A percentile compares a stretch with the other conserved stretches of the same genome.
Evolutionary conservation across 805 yeast species (phyloP).

Genomic region (Geotrichum ghanense): DNA sequence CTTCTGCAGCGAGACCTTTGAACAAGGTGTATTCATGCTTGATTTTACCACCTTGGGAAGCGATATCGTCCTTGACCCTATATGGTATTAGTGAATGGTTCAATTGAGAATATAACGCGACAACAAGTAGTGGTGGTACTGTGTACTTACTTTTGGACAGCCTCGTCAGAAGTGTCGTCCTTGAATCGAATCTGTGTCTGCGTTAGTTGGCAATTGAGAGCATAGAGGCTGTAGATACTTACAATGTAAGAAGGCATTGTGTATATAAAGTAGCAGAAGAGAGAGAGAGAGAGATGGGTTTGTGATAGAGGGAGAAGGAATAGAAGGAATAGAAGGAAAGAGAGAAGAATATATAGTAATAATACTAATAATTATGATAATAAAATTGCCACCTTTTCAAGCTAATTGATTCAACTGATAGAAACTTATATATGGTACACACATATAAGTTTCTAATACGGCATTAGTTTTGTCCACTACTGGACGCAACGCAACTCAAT

Average conservation of each 20-base stretch:
- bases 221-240: not conserved
- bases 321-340: no score
- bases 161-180: constrained; percentile 13
- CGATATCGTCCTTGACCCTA: constrained; percentile 12
- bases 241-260: constrained; percentile 8
- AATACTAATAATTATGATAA: no score
- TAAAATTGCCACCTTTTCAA: no score
- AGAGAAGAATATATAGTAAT: no score
- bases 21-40: constrained; percentile 17
- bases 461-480: no score
- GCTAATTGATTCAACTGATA: no score
- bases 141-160: constrained; percentile 12
- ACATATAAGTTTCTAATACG: no score
- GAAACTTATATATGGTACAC: no score
- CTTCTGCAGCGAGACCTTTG: constrained; percentile 12
- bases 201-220: not conserved
- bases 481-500: no score
- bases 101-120: not conserved
- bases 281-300: no score
- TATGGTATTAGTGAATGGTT: not conserved
- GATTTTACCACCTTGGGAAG: constrained; percentile 15
- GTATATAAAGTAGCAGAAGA: no score
- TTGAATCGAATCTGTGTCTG: constrained; percentile 15
- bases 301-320: no score
- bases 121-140: not conserved